Evolutionary conservation across 73 alveolate species (phyloP), one percentile per base, ranked within the genome.

Genomic region (Blepharisma stoltei): DNA sequence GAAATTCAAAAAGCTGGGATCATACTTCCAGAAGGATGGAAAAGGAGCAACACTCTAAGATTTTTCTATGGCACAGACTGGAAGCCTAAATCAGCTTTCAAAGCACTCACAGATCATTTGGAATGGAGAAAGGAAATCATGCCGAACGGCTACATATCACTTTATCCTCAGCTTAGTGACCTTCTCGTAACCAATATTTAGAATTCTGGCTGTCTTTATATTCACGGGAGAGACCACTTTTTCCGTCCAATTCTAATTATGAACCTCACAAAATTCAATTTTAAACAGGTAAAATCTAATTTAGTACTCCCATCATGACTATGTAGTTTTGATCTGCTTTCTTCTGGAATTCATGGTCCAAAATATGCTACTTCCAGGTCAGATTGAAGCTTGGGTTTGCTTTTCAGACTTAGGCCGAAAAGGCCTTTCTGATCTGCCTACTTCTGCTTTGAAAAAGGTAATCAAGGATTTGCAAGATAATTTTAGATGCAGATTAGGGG

Each of bases 321-420:
- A 80, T n/a, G 8, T 66, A 0, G 14, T 14, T 6, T 78, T 80
- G 18, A 45, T 65, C n/a, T 48, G 69, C 46, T 85, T 60, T 48
- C 25, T 81, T 67, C 70, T 85, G 78, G 86, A 81, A 53, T 85
- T 71, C 75, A 80, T 69, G 9, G 73, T 52, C 44, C 45, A 85
- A 32, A 54, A 78, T 70, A 45, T 85, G 86, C 60, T 70, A 52
- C 44, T 85, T 18, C 89, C 89, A 0, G 92, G 92, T 6, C 83
- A 75, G 45, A 73, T 85, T 6, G 92, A 85, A 65, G 18, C 53
- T 47, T 85, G 92, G 92, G 81, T 81, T n/a, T 54, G 53, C 23
- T 70, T 85, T 7, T 46, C 50, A 45, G 83, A 86, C 77, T 43
- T 86, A 6, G 80, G 43, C 32, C 54, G 66, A 6, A 43, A 38